phyloP scores from a whole-genome alignment of 129 eudicot genomes.

The Glebionis coronaria region DNA sequence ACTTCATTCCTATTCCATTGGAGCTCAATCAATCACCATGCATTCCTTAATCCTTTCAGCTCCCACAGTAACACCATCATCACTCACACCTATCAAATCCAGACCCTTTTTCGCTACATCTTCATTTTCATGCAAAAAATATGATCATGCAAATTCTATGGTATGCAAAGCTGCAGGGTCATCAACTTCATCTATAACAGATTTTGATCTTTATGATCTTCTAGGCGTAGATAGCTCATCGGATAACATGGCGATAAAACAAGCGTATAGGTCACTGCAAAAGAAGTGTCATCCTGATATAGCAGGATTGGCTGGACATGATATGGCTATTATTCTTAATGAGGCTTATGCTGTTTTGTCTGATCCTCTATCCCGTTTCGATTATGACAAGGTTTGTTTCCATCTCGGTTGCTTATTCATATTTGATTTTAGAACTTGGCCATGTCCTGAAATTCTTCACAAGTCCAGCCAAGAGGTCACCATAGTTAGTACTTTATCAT shows the following conservation, averaged over 20 bases:
- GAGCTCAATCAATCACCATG: slow-evolving; percentile 26
- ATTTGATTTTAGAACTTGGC: no score
- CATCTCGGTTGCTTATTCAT: neutral
- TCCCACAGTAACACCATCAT: slow-evolving; percentile 25
- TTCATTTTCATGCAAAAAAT: neutral
- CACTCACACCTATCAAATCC: slow-evolving; percentile 24
- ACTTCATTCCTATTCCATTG: slow-evolving; percentile 19
- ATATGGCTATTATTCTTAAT: slow-evolving; percentile 90
- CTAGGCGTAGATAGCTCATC: slow-evolving; percentile 71
- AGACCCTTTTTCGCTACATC: slow-evolving; percentile 17
- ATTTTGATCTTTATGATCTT: slow-evolving; percentile 77
- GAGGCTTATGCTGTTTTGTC: slow-evolving; percentile 88
- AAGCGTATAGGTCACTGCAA: slow-evolving; percentile 75
- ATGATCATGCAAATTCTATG: slow-evolving; percentile 16
- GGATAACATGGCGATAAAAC: slow-evolving; percentile 48
- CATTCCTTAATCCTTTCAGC: slow-evolving; percentile 30
- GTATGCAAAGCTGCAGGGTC: slow-evolving; percentile 37
- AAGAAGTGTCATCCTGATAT: slow-evolving; percentile 96
- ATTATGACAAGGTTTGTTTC: slow-evolving; percentile 65
- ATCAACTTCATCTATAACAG: slow-evolving; percentile 43
- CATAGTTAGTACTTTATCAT: no score
- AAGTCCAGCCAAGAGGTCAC: no score
- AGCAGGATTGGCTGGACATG: slow-evolving; percentile 91
- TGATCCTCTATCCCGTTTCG: slow-evolving; percentile 62
- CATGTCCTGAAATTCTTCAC: slow-evolving; percentile 1